A percentile compares a stretch with the other conserved stretches of the same genome.
Evolutionary conservation across 1,284 basidiomycete species (phyloP).

Genomic region (Pterulicium gracile): DNA sequence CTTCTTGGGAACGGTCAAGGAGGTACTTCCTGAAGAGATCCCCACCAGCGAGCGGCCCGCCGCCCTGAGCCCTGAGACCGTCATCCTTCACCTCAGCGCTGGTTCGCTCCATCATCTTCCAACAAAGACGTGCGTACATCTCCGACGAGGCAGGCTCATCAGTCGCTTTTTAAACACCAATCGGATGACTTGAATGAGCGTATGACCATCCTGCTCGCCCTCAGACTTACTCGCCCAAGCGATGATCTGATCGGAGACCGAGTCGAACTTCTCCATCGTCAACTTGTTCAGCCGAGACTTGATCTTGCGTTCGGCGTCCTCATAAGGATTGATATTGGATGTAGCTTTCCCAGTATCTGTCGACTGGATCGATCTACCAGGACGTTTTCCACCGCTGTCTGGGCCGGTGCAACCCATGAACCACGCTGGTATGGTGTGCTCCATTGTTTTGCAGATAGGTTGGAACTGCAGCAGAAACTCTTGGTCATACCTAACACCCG

Average conservation of each 20-base stretch:
- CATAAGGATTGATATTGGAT: neutral
- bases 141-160: constrained; percentile 67
- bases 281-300: neutral
- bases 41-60: constrained; percentile 54
- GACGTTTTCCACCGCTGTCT: too few species aligned
- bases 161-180: constrained; percentile 40
- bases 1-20: constrained; percentile 58
- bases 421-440: too few species aligned
- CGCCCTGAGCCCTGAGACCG: constrained; percentile 42
- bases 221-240: neutral
- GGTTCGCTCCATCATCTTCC: constrained; percentile 55
- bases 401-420: too few species aligned
- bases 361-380: too few species aligned
- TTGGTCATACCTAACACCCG: constrained; percentile 73
- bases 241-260: neutral
- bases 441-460: constrained; percentile 86
- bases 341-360: too few species aligned
- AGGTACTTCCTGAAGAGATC: constrained; percentile 59
- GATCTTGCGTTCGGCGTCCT: neutral
- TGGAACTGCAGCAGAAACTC: constrained; percentile 98
- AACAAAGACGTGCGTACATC: constrained; percentile 71
- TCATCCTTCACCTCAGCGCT: constrained; percentile 52
- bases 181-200: neutral
- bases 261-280: neutral
- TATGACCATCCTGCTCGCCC: neutral